These are phyloP conservation scores for Trametopsis cervina DNA, from an alignment of 768 basidiomycete genomes.

Conservation along the genomic window DNA sequence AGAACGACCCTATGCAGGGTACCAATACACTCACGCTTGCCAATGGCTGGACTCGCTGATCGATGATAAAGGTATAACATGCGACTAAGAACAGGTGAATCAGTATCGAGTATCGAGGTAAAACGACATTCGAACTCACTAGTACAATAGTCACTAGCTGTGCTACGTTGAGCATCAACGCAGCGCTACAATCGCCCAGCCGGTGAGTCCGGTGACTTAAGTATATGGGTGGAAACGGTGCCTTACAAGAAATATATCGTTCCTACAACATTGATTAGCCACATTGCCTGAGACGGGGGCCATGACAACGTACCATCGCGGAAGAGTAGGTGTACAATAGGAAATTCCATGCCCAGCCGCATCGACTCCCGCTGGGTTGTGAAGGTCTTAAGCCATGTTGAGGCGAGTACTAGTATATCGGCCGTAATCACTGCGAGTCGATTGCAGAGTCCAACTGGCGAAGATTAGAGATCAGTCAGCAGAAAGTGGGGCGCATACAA, in stretches of 20 bases:
- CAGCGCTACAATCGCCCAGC: no score
- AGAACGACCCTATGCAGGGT: no score
- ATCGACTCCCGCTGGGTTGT: background rate
- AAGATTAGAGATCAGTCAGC: no score
- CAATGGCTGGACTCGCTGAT: background rate
- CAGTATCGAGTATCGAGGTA: background rate
- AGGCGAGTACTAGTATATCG: background rate
- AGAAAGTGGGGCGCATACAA: no score
- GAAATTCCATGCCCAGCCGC: background rate
- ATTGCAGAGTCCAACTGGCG: background rate
- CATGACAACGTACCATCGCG: background rate
- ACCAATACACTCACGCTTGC: background rate
- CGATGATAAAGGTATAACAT: no score
- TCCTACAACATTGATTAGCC: background rate
- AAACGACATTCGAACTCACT: background rate
- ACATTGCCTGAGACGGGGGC: background rate
- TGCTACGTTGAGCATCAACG: no score
- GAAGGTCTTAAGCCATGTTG: slow-evolving; percentile 1
- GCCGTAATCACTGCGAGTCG: background rate
- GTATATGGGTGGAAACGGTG: background rate
- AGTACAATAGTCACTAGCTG: background rate
- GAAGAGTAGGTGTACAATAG: background rate
- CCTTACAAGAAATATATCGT: background rate
- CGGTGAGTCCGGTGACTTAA: background rate
- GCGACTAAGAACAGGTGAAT: background rate